Conservation (phyloP, 164 flowering plant genomes). For the Annona squamosa region DNA sequence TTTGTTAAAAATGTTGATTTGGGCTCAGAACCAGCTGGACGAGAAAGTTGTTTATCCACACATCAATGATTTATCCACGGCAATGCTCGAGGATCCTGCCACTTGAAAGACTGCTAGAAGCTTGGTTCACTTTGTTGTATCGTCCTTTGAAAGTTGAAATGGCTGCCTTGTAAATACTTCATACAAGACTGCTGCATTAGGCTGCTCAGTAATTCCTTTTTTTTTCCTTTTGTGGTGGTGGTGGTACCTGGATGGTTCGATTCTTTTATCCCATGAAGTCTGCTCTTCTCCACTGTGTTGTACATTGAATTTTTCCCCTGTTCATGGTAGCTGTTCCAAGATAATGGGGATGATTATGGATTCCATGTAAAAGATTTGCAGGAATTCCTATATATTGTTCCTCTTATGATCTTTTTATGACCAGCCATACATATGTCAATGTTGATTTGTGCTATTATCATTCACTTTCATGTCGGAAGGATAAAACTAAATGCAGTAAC, state of each 20-base stretch:
- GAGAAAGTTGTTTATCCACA: slow-evolving; percentile 82
- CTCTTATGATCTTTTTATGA: not conserved
- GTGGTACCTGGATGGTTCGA: not conserved
- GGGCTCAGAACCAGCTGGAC: slow-evolving; percentile 88
- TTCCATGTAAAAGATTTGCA: not conserved
- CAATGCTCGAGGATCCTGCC: slow-evolving; percentile 67
- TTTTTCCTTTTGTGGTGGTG: too few species aligned
- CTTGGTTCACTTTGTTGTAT: slow-evolving; percentile 3
- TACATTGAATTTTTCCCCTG: not conserved
- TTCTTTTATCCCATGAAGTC: not conserved
- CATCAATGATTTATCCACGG: slow-evolving; percentile 62
- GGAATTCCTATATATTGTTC: not conserved
- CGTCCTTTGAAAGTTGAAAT: not conserved
- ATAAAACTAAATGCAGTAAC: too few species aligned
- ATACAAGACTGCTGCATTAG: not conserved
- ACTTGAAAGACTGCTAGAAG: slow-evolving; percentile 24
- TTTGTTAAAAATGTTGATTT: slow-evolving; percentile 77
- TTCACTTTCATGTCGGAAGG: too few species aligned
- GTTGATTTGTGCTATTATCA: too few species aligned
- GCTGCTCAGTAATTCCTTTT: not conserved
- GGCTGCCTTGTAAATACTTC: slow-evolving; percentile 5
- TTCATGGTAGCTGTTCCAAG: not conserved
- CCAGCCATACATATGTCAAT: not conserved
- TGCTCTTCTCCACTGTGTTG: not conserved
- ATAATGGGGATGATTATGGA: not conserved